These are phyloP conservation scores for Exophiala sideris DNA, from an alignment of 2,329 filamentous ascomycete genomes.

Conservation along the genomic window DNA sequence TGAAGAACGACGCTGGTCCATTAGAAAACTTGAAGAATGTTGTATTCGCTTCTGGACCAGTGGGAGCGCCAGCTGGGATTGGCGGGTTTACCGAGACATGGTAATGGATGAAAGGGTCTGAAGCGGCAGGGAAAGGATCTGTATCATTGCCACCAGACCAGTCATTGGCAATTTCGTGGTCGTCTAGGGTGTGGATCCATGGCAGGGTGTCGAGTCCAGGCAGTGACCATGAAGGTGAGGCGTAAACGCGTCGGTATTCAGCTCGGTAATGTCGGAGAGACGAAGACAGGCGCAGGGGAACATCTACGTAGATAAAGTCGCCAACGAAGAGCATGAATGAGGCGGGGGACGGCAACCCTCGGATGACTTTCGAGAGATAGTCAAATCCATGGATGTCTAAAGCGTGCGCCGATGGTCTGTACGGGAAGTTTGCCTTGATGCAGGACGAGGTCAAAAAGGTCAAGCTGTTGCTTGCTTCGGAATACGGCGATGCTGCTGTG, in stretches of 20 bases:
- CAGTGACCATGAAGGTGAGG: conserved; percentile 78
- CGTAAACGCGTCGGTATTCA: conserved; percentile 94
- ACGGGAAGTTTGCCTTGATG: conserved; percentile 87
- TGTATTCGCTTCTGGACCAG: conserved; percentile 47
- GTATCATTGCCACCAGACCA: conserved; percentile 76
- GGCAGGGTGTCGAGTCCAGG: conserved; percentile 73
- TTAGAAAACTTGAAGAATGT: conserved; percentile 89
- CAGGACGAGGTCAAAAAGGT: conserved; percentile 92
- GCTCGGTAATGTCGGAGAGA: conserved; percentile 73
- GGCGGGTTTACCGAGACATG: conserved; percentile 84
- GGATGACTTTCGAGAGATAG: conserved; percentile 70
- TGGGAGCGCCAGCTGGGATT: conserved; percentile 50
- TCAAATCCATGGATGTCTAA: conserved; percentile 67
- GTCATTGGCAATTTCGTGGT: conserved; percentile 95
- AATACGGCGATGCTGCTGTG: conserved; percentile 69
- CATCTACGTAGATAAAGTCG: conserved; percentile 61
- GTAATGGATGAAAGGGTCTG: conserved; percentile 83
- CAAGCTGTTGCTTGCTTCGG: conserved; percentile 64
- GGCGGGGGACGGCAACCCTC: conserved; percentile 60
- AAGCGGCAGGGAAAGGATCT: conserved; percentile 72
- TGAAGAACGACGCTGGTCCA: conserved; percentile 89
- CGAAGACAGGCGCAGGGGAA: conserved; percentile 73
- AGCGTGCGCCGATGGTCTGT: conserved; percentile 77
- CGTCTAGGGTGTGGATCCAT: conserved; percentile 95
- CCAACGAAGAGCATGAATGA: conserved; percentile 65